Evolutionary conservation across 2,329 filamentous ascomycete species (phyloP).

Genomic region (Penicillium freii): DNA sequence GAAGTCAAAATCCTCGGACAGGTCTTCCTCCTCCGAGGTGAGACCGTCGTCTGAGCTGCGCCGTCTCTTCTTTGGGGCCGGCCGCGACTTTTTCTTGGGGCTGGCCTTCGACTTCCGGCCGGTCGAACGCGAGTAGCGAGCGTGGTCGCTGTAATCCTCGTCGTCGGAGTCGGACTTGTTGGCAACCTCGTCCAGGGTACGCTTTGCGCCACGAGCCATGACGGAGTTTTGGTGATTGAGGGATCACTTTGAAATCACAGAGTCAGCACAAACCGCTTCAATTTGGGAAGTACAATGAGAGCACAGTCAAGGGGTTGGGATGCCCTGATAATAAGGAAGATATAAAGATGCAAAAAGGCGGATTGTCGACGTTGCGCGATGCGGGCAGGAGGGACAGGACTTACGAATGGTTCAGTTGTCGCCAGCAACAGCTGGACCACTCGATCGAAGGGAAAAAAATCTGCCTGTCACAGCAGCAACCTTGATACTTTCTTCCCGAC

Average conservation of each 20-base stretch:
- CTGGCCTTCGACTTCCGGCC: slow-evolving; percentile 31
- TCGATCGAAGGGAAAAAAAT: not conserved
- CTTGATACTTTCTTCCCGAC: slow-evolving; percentile 5
- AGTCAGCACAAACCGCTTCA: slow-evolving; percentile 3
- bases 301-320: not conserved
- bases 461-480: not conserved
- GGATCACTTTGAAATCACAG: slow-evolving; percentile 4
- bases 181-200: slow-evolving; percentile 44
- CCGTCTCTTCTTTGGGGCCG: slow-evolving; percentile 39
- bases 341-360: not conserved
- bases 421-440: slow-evolving; percentile 12
- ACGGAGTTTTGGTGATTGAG: slow-evolving; percentile 12
- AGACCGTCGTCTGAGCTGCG: slow-evolving; percentile 50
- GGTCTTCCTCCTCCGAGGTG: slow-evolving; percentile 38
- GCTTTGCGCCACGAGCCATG: slow-evolving; percentile 39
- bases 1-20: slow-evolving; percentile 43
- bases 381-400: slow-evolving; percentile 7
- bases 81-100: slow-evolving; percentile 33
- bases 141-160: slow-evolving; percentile 45
- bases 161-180: slow-evolving; percentile 47
- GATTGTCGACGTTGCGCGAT: slow-evolving; percentile 1
- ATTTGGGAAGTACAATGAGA: not conserved
- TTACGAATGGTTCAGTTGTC: slow-evolving; percentile 11
- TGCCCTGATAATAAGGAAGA: not conserved
- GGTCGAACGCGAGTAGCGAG: slow-evolving; percentile 27